Evolutionary conservation across 345 rosid genomes (phyloP), one percentile per base, ranked within the genome.

Genomic region (Heritiera fomes): DNA sequence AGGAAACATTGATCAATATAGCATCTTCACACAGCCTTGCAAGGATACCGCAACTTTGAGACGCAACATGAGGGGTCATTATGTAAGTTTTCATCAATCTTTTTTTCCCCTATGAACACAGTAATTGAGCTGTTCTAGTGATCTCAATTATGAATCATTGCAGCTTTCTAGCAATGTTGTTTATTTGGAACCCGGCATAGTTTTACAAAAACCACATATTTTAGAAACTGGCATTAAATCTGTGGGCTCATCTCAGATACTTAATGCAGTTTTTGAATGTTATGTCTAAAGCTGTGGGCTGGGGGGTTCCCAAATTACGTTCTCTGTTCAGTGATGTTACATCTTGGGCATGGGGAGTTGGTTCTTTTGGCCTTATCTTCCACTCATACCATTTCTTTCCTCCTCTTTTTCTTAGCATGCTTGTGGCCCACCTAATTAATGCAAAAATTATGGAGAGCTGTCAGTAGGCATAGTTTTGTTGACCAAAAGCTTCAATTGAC

Each of bases 1-100:
- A 81, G 98, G 99, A 14, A 83, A 84, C 70, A 96, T 94, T 18
- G 97, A 96, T 85, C 94, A 90, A 0, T 94, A 91, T 70, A 94
- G 97, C 87, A 94, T 96, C 86, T 96, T 84, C 90, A 92, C 98
- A 11, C 79, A 28, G 62, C 88, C 97, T 80, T 96, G 99, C 89
- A 89, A 84, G 62, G 73, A 41, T 80, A 87, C 88, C 61, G 80
- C 90, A 77, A 83, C 89, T 1, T 80, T 90, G 81, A 87, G 75
- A 80, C 93, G 73, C 79, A 90, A 84, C 85, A 83, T 82, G 50
- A 85, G 88, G 80, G 90, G 94, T 73, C 98, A 87, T 74, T 92
- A 90, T 84, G 97, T 94, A 84, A 91, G 99, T 75, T 79, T 47
- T 67, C 63, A 73, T 55, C 41, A 14, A 49, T 7, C 3, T 49